Evolutionary conservation across 129 eudicot species (phyloP), one percentile per base, ranked within the genome.

Genomic region (Lactuca sativa): DNA sequence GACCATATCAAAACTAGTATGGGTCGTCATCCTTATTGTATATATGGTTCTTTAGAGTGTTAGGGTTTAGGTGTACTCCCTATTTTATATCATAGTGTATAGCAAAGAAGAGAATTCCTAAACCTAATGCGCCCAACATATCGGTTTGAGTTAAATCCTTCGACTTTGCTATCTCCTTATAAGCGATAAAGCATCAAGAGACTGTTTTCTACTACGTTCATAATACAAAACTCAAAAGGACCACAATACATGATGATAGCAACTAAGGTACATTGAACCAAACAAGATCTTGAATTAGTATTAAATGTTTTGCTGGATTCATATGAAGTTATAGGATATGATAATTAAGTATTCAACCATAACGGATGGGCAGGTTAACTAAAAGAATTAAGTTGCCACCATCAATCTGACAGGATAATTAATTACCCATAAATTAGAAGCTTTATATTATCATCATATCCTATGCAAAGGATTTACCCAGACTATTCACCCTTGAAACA

Each of bases 331-430:
- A 21, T 0, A 53, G 33, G 69, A 74, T 40, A 31, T 6, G 9
- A 8, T 56, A 64, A 54, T 40, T 53, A 74, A 55, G 21, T 18
- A 32, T 74, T 21, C 72, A 74, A 56, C 78, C 64, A 56, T 16
- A 25, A 25, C 2, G 30, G 30, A 0, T 25, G 30, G 30, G 30
- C 30, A 25, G 2, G 2, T 25, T 25, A 25, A 25, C 30, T 25
- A 25, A 25, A 25, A 25, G 30, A 25, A 25, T 25, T 0, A 25
- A 25, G 30, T 25, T 25, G 1, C 30, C 30, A 25, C 30, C 30
- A 25, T 25, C 30, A 25, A 25, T 25, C 30, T 25, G 30, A 25
- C 30, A 25, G 30, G 30, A 25, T 25, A 25, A 25, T 25, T 25
- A 25, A 25, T 25, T 25, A 25, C 30, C 30, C 30, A 1, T 25